Evolutionary conservation across 768 basidiomycete genomes (phyloP).

Genomic region (Tulasnella calospora): DNA sequence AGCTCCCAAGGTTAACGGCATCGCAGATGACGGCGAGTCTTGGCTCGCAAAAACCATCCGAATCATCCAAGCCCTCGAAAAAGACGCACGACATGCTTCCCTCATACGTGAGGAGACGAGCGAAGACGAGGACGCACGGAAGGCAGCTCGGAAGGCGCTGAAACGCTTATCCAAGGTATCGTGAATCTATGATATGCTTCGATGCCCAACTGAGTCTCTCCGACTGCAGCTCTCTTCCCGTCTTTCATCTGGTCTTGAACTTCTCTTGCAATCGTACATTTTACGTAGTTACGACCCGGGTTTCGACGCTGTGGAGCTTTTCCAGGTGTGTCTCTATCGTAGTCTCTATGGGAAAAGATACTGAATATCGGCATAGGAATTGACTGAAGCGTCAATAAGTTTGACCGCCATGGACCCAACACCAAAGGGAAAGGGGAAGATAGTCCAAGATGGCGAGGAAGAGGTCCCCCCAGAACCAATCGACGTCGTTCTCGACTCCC

Average conservation of each 20-base stretch:
- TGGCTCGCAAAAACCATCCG: conserved; percentile 69
- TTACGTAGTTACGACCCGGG: conserved; percentile 68
- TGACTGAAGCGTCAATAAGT: not conserved
- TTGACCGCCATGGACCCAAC: not conserved
- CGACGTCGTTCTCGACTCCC: conserved; percentile 80
- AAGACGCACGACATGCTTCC: conserved; percentile 63
- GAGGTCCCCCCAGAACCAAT: conserved; percentile 56
- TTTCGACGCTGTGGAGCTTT: conserved; percentile 43
- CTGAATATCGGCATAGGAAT: not conserved
- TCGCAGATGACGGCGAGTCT: conserved; percentile 54
- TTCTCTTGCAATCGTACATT: conserved; percentile 64
- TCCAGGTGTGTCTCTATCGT: not conserved
- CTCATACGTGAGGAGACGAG: conserved; percentile 34
- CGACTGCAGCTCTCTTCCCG: not conserved
- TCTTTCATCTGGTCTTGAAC: conserved; percentile 33
- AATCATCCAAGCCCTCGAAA: conserved; percentile 44
- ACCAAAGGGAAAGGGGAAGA: conserved; percentile 26
- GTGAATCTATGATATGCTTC: not conserved
- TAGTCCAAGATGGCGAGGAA: conserved; percentile 31
- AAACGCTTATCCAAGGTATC: conserved; percentile 33
- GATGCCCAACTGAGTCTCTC: not conserved
- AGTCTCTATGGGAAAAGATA: not conserved
- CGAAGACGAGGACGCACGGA: conserved; percentile 47
- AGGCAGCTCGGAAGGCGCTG: conserved; percentile 41
- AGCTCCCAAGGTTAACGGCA: not conserved